Evolutionary conservation across 2,329 filamentous ascomycete species (phyloP).

Genomic region (Neonectria hederae): DNA sequence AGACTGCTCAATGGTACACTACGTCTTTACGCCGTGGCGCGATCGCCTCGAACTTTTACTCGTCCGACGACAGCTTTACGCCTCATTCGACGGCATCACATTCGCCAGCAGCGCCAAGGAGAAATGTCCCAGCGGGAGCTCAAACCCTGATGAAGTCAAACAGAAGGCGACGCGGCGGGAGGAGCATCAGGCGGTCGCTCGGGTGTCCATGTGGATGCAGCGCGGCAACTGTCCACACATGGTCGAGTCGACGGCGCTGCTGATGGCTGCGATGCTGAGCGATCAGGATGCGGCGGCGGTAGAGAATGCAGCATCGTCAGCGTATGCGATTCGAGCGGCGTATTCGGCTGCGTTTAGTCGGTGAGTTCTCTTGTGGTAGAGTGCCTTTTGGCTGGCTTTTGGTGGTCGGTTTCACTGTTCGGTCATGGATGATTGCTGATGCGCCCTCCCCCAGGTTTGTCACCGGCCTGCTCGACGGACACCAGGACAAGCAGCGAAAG

Average conservation of each 20-base stretch:
- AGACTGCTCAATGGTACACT: slow-evolving; percentile 67
- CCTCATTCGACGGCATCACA: slow-evolving; percentile 24
- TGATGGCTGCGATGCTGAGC: slow-evolving; percentile 74
- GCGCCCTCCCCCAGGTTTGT: slow-evolving; percentile 67
- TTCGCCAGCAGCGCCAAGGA: slow-evolving; percentile 4
- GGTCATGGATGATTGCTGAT: slow-evolving; percentile 1
- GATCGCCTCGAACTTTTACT: slow-evolving; percentile 70
- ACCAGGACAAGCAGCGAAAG: slow-evolving; percentile 73
- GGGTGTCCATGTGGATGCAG: slow-evolving; percentile 75
- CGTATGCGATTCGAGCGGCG: slow-evolving; percentile 71
- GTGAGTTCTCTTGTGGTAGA: slow-evolving; percentile 54
- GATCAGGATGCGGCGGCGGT: slow-evolving; percentile 57
- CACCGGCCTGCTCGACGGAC: slow-evolving; percentile 80
- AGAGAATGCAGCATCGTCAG: slow-evolving; percentile 52
- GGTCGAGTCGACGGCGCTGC: slow-evolving; percentile 79
- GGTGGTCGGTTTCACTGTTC: no score
- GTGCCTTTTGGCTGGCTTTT: no score
- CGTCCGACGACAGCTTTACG: slow-evolving; percentile 73
- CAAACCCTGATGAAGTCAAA: not conserved
- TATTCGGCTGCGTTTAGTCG: slow-evolving; percentile 81
- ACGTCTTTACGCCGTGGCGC: slow-evolving; percentile 80
- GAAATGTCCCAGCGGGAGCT: not conserved
- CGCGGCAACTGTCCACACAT: slow-evolving; percentile 80
- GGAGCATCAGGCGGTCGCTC: slow-evolving; percentile 62
- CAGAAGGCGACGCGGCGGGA: slow-evolving; percentile 37